Evolutionary conservation across 73 alveolate genomes (phyloP), one percentile per base, ranked within the genome.

Genomic region (Uronychia binucleata): DNA sequence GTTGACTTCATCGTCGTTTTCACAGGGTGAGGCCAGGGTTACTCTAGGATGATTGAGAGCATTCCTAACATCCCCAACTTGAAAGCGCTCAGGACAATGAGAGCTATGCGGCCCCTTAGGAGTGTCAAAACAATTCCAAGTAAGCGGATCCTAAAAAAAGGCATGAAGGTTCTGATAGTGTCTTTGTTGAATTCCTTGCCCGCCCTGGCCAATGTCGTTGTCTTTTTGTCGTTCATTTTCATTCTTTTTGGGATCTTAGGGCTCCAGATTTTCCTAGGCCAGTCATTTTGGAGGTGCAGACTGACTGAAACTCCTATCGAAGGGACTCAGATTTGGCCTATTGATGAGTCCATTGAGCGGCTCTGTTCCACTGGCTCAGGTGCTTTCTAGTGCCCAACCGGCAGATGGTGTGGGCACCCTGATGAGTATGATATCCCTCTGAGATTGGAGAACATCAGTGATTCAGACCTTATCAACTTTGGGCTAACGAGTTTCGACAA

Each of bases 71-170:
- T 76, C 26, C 75, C 80, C 13, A 86, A 81, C 11, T 46, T 90
- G 19, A 87, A 76, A 30, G 81, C 86, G 1, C n/a, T 85, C 28
- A 85, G 91, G 31, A 58, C 46, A 30, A 28, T 85, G 76, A 85
- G 91, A 85, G 91, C 59, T 8, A 29, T 85, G 30, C 33, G 91
- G 57, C 91, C 91, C 0, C 34, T 85, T 74, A 85, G 91, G 57
- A 85, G 91, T 33, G 77, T 85, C 33, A 85, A 76, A 26, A 80
- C 91, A 26, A 77, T 85, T 30, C 91, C 91, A 77, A 85, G 91
- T 85, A 85, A 59, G n/a, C n/a, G n/a, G n/a, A n/a, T n/a, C n/a
- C n/a, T 30, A 75, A 34, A 30, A 13, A 1, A 32, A 85, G 87
- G 92, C 33, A 77, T 86, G 83, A 59, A 74, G 34, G 59, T 60